Conservation (phyloP, 2,329 filamentous ascomycete species). For the Orbilia quercus region DNA sequence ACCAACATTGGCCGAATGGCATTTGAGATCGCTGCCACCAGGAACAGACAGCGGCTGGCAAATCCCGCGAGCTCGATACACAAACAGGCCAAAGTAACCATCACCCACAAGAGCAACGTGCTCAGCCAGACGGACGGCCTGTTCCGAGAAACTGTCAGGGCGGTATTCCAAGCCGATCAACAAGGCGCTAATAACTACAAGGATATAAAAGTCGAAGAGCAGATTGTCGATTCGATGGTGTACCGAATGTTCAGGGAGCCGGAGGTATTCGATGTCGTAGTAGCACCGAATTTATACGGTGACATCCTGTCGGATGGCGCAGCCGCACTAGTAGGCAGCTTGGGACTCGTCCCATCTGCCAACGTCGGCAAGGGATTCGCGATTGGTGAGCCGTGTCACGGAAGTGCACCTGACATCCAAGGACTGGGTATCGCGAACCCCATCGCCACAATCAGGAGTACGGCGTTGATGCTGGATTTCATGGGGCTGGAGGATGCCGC, state of each 20-base stretch:
- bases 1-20: constrained; percentile 91
- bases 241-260: constrained; percentile 99
- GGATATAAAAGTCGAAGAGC: constrained; percentile 82
- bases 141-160: constrained; percentile 82
- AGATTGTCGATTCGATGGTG: constrained; percentile 99
- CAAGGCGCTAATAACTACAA: constrained; percentile 68
- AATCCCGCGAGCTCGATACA: constrained; percentile 43
- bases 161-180: constrained; percentile 69
- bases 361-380: constrained; percentile 95
- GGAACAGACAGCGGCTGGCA: constrained; percentile 79
- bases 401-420: constrained; percentile 93
- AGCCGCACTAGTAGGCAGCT: constrained; percentile 88
- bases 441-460: constrained; percentile 90
- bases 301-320: constrained; percentile 96
- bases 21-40: constrained; percentile 88
- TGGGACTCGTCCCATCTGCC: constrained; percentile 92
- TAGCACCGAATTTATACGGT: constrained; percentile 96
- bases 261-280: constrained; percentile 94
- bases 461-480: constrained; percentile 96
- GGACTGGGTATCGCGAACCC: constrained; percentile 94
- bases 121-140: constrained; percentile 95
- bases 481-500: constrained; percentile 87
- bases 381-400: constrained; percentile 98
- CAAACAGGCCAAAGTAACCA: constrained; percentile 72
- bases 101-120: constrained; percentile 99